Evolutionary conservation across 805 yeast species (phyloP).

Genomic region (Saturnispora galanensis): DNA sequence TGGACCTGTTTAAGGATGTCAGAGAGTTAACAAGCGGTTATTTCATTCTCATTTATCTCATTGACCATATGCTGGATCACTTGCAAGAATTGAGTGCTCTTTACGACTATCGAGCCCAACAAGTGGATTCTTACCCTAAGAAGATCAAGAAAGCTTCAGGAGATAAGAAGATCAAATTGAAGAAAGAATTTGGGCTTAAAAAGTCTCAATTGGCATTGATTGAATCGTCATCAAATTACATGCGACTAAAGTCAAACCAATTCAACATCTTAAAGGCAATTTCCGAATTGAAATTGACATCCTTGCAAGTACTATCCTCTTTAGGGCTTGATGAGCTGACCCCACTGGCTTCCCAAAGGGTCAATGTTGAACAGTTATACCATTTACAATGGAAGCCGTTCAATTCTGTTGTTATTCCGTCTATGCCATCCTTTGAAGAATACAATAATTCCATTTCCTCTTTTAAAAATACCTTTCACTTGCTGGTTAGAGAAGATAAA

Average conservation of each 20-base stretch:
- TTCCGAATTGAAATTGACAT: slow-evolving; percentile 17
- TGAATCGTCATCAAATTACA: slow-evolving; percentile 10
- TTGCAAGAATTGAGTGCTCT: slow-evolving; percentile 15
- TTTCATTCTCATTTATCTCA: slow-evolving; percentile 3
- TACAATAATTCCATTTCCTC: slow-evolving; percentile 18
- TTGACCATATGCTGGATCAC: slow-evolving; percentile 18
- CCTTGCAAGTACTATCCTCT: slow-evolving; percentile 18
- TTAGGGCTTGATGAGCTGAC: slow-evolving; percentile 23
- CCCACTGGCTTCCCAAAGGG: slow-evolving; percentile 14
- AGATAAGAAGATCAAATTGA: slow-evolving; percentile 19
- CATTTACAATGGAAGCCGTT: slow-evolving; percentile 68
- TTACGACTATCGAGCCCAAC: slow-evolving; percentile 16
- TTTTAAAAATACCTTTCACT: slow-evolving; percentile 12
- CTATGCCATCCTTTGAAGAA: slow-evolving; percentile 41
- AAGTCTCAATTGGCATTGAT: slow-evolving; percentile 12
- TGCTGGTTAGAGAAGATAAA: slow-evolving; percentile 11
- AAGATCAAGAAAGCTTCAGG: slow-evolving; percentile 21
- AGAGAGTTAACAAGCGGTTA: slow-evolving; percentile 41
- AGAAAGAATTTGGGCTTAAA: slow-evolving; percentile 16
- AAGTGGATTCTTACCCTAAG: slow-evolving; percentile 15
- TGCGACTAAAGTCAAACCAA: slow-evolving; percentile 11
- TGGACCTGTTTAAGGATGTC: slow-evolving; percentile 52
- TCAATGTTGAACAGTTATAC: slow-evolving; percentile 31
- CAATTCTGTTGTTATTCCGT: slow-evolving; percentile 71
- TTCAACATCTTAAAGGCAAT: slow-evolving; percentile 12